phyloP scores from a whole-genome alignment of 805 yeast species.

The Starmera quercuum region DNA sequence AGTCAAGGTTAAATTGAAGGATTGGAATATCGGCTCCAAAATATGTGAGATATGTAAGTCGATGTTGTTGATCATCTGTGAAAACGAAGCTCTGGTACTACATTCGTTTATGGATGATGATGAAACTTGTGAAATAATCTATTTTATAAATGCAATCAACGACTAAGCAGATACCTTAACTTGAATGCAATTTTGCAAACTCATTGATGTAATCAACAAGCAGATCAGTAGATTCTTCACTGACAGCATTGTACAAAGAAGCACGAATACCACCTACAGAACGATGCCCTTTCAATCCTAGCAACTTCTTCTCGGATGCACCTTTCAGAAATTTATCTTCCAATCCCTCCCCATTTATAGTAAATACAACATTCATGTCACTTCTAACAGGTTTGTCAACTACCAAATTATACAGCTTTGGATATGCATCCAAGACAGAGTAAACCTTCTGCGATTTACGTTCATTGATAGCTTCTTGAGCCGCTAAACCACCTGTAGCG shows the following conservation, averaged over 20 bases:
- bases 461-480: constrained; percentile 49
- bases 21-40: constrained; percentile 62
- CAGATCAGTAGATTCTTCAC: constrained; percentile 47
- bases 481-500: constrained; percentile 62
- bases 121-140: constrained; percentile 57
- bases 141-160: constrained; percentile 36
- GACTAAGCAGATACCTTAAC: neutral
- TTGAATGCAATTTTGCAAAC: constrained; percentile 37
- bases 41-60: constrained; percentile 56
- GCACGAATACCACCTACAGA: constrained; percentile 97
- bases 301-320: constrained; percentile 51
- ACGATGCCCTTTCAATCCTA: constrained; percentile 91
- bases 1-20: constrained; percentile 46
- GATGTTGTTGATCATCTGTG: constrained; percentile 49
- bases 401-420: constrained; percentile 58
- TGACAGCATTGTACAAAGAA: constrained; percentile 84
- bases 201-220: constrained; percentile 50
- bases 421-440: constrained; percentile 52
- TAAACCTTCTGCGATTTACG: constrained; percentile 62
- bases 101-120: constrained; percentile 62
- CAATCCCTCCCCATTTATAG: constrained; percentile 50
- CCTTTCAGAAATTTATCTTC: constrained; percentile 65
- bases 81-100: constrained; percentile 51
- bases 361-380: constrained; percentile 90
- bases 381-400: constrained; percentile 65